Percentiles rank a stretch among this genome's conserved stretches.
These are phyloP conservation scores for Psilocybe cyanescens DNA, from an alignment of 768 basidiomycete genomes.

Conservation along the genomic window DNA sequence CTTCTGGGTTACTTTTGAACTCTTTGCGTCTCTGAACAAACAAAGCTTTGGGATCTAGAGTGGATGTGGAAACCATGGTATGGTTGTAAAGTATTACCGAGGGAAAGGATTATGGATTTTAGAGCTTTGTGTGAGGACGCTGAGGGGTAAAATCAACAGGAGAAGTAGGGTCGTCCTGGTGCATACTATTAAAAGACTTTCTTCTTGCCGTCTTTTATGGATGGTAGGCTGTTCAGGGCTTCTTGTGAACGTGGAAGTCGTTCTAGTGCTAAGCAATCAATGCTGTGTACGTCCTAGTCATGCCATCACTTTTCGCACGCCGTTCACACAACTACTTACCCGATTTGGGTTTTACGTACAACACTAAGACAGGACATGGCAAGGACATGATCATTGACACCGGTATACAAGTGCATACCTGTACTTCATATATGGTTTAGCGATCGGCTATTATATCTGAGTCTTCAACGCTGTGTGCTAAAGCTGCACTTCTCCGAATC, in stretches of 20 bases:
- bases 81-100: neutral
- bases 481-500: too few species aligned
- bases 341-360: neutral
- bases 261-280: neutral
- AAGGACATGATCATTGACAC: too few species aligned
- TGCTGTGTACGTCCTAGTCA: neutral
- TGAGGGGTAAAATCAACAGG: neutral
- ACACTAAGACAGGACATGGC: too few species aligned
- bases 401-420: too few species aligned
- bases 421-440: too few species aligned
- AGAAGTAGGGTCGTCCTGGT: neutral
- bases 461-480: too few species aligned
- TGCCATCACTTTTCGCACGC: neutral
- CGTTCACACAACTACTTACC: neutral
- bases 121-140: neutral
- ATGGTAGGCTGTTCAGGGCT: neutral
- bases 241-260: neutral
- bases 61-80: neutral
- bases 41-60: neutral
- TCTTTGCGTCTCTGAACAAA: constrained; percentile 6
- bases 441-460: too few species aligned
- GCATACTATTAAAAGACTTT: neutral
- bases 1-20: constrained; percentile 5
- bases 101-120: neutral
- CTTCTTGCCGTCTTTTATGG: neutral